Base-by-base conservation (phyloP, 2,329 filamentous ascomycete species). In the Pyrenophora graminea region DNA sequence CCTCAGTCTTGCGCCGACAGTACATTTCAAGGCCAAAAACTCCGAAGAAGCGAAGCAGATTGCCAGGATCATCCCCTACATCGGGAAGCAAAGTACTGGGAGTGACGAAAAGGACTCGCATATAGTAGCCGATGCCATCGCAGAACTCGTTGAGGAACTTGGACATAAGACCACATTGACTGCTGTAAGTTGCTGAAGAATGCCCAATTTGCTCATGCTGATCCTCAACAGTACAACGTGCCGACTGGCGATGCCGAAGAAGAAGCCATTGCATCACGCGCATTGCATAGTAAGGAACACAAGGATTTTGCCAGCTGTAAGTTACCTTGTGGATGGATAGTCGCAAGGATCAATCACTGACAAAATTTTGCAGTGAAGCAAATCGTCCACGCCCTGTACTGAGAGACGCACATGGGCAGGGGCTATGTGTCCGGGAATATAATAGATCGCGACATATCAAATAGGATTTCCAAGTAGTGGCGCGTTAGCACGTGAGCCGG, bases 1-100 rank as follows among this genome's bases (percentile, higher is more conserved):
- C 56, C 56, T 84, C 56, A 82, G 79, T 21, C 65, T 84, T 3
- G 77, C 78, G 1, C 77, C 79, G 39, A 81, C 82, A 2, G 76
- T 83, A 2, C 79, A 78, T 59, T 67, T 82, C 41, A 83, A 82
- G 56, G 78, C 80, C 0, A 66, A 69, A 45, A 76, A 76, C 13
- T 66, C 68, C 7, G 73, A 76, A 12, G 77, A 79, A 49, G 79
- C 79, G 17, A 74, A 70, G 49, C 76, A 80, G 52, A 73, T 81
- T 46, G 75, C 77, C 3, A 70, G 79, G 13, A 73, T 79, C 45
- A 61, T 79, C 13, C 75, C 76, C 3, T 78, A 76, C 42, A 74
- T 80, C 42, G 76, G 75, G 3, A 64, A 76, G 43, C 54, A 69
- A 38, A 71, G 66, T 44, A 73, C 71, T 9, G 77, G 77, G 0